Base-by-base conservation (phyloP, 306 rosid genomes). In the Pyrus bretschneideri region DNA sequence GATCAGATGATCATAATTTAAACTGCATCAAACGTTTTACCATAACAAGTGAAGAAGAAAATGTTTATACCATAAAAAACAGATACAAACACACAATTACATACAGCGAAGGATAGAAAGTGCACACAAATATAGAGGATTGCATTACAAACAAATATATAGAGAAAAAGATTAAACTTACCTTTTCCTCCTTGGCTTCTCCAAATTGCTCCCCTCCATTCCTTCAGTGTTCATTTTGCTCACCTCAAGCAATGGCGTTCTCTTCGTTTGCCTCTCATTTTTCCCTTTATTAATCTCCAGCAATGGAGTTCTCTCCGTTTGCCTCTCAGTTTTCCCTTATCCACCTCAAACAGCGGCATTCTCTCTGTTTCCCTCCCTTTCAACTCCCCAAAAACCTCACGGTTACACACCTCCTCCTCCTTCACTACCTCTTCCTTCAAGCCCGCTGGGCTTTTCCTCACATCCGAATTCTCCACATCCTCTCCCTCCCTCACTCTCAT, bases 191-290 rank as follows among this genome's bases (percentile, higher is more conserved):
- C 61, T 86, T 72, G 17, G 84, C 86, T 86, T 90, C 66, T 82
- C 90, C 69, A 69, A 45, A 73, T 57, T 70, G 49, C 73, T 58
- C 38, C 75, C 87, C 59, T 67, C 87, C 45, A 42, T 57, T 76
- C 83, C 88, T 79, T 71, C 83, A 69, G 81, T 18, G 19, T 64
- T 49, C 6, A 7, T 49, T 15, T 49, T 49, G 21, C 55, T 61
- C n/a, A 87, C 84, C 76, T 84, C 93, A 75, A 83, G 58, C 63
- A 89, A 75, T 58, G 98, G 96, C 83, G 80, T 86, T 74, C 91
- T 87, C 71, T 87, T 88, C 49, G 69, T 88, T 80, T 77, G 88
- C 72, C 62, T 81, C 75, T 12, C 70, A 64, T 23, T 35, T 66
- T 78, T 86, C 72, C 73, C 83, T 75, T 76, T 78, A 29, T 72